A percentile compares a stretch with the other conserved stretches of the same genome.
Conservation (phyloP, 1,284 basidiomycete genomes). For the Sporisorium graminicola region DNA sequence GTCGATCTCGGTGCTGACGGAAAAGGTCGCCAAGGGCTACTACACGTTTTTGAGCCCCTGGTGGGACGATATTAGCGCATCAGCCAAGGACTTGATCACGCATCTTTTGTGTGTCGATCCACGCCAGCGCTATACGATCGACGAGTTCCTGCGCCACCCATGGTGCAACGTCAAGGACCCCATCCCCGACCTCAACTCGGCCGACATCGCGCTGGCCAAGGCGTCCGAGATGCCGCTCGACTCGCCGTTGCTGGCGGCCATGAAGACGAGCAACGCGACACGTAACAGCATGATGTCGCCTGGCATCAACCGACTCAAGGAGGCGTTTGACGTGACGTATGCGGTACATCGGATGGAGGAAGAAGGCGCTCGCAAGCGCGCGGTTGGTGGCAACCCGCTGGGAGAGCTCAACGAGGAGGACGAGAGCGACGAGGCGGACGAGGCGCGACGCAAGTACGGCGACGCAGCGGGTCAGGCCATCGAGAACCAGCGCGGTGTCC, state of each 20-base stretch:
- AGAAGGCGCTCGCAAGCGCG: conserved; percentile 81
- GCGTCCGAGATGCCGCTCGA: conserved; percentile 78
- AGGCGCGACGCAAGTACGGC: conserved; percentile 65
- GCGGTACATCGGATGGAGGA: conserved; percentile 99
- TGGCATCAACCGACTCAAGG: conserved; percentile 84
- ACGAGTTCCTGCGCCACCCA: conserved; percentile 95
- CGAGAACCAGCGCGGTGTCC: conserved; percentile 56
- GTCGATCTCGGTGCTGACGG: conserved; percentile 96
- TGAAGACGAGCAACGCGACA: conserved; percentile 72
- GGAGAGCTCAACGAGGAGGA: conserved; percentile 92
- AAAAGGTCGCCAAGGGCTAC: conserved; percentile 96
- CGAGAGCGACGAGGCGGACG: conserved; percentile 71
- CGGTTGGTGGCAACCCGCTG: conserved; percentile 73
- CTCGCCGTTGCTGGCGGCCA: conserved; percentile 87
- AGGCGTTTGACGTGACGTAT: conserved; percentile 99
- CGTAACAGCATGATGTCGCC: conserved; percentile 82
- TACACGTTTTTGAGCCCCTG: conserved; percentile 99
- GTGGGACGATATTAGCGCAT: conserved; percentile 95
- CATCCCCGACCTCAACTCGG: conserved; percentile 63
- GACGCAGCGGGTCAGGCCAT: conserved; percentile 66
- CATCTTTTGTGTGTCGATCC: conserved; percentile 97
- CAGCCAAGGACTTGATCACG: conserved; percentile 94
- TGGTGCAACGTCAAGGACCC: conserved; percentile 80
- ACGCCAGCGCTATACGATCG: conserved; percentile 93
- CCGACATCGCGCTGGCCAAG: conserved; percentile 65